phyloP scores from a whole-genome alignment of 2,329 filamentous ascomycete species.

The Alternaria postmessia region DNA sequence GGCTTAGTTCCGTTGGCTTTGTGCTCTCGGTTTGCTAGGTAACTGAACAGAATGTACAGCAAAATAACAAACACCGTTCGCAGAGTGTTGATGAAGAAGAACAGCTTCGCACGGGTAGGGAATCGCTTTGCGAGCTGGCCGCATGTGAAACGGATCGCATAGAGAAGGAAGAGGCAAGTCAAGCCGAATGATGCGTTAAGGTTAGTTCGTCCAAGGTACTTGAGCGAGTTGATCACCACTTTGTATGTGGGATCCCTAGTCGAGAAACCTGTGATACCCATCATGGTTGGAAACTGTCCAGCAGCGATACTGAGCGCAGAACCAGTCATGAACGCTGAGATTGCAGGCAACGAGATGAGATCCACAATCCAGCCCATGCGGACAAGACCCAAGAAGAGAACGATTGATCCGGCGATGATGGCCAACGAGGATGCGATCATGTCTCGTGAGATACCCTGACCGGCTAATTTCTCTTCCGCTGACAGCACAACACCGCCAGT shows the following conservation, averaged over 20 bases:
- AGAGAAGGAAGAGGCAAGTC: conserved; percentile 79
- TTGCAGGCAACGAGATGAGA: conserved; percentile 87
- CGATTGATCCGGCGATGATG: conserved; percentile 80
- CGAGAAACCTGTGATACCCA: conserved; percentile 79
- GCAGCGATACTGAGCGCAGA: conserved; percentile 88
- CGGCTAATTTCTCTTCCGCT: conserved; percentile 60
- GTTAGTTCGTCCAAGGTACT: conserved; percentile 67
- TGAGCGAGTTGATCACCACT: conserved; percentile 86
- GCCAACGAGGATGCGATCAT: conserved; percentile 70
- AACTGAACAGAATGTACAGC: conserved; percentile 91
- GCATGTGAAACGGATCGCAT: conserved; percentile 70
- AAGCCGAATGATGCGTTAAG: conserved; percentile 87
- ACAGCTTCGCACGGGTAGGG: conserved; percentile 73
- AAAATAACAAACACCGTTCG: conserved; percentile 91
- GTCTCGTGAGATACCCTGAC: conserved; percentile 35
- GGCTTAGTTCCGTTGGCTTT: conserved; percentile 58
- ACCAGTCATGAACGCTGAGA: conserved; percentile 97
- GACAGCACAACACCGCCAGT: conserved; percentile 79
- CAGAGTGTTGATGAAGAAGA: conserved; percentile 91
- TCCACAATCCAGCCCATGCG: conserved; percentile 92
- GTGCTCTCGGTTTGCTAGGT: conserved; percentile 73
- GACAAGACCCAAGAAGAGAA: conserved; percentile 79
- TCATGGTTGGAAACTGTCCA: conserved; percentile 81
- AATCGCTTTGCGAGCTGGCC: conserved; percentile 71
- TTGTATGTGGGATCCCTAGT: conserved; percentile 80